A percentile compares a stretch with the other conserved stretches of the same genome.
Evolutionary conservation across 257 asterid species (phyloP).

Genomic region (Verbena officinalis): DNA sequence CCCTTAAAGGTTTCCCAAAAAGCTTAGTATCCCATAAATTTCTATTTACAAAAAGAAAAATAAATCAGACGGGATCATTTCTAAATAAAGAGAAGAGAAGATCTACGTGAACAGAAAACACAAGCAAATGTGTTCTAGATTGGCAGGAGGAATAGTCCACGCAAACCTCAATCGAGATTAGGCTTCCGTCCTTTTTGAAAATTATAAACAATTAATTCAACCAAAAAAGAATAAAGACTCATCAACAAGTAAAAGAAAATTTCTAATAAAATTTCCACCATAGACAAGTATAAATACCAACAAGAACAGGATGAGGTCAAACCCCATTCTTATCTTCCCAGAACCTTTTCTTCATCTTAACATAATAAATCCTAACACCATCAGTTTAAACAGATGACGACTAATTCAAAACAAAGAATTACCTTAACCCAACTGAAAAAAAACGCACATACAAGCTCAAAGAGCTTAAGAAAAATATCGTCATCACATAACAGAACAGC

Average conservation of each 20-base stretch:
- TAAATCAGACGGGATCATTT: background rate
- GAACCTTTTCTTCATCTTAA: conserved; percentile 4
- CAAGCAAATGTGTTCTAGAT: background rate
- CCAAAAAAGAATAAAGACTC: conserved; percentile 6
- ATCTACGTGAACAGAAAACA: background rate
- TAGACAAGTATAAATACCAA: conserved; percentile 1
- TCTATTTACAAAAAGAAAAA: background rate
- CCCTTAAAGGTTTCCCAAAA: background rate
- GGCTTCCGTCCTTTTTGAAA: conserved; percentile 1
- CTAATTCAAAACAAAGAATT: conserved; percentile 14
- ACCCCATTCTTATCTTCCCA: background rate
- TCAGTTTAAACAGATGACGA: conserved; percentile 10
- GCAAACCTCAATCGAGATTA: background rate
- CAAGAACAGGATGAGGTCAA: background rate
- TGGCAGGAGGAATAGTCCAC: background rate
- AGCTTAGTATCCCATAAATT: conserved; percentile 10
- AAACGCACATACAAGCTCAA: background rate
- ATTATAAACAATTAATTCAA: background rate
- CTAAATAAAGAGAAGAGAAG: conserved; percentile 12
- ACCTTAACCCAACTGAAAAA: conserved; percentile 9
- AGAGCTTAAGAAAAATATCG: background rate
- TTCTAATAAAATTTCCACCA: background rate
- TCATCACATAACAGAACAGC: conserved; percentile 2
- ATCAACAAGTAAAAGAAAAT: conserved; percentile 3
- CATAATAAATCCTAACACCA: background rate